Evolutionary conservation across 2,329 filamentous ascomycete genomes (phyloP), one percentile per base, ranked within the genome.

Genomic region (Herpotrichia juniperi): DNA sequence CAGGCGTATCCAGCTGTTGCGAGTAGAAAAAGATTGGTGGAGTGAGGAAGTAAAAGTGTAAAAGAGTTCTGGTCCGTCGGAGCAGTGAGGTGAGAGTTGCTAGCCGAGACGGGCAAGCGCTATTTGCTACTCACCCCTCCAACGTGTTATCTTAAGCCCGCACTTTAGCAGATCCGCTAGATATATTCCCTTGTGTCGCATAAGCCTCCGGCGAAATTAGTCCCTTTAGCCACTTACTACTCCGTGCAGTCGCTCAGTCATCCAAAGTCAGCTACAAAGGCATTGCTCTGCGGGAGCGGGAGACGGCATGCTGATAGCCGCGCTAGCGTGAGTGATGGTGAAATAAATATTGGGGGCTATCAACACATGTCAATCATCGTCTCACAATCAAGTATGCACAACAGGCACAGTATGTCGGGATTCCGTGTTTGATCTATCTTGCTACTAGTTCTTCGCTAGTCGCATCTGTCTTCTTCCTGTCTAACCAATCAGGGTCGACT

Each of bases 1-100:
- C 52, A 46, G 57, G 48, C 50, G 21, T 17, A 49, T 30, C 49
- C 53, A 52, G 56, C 46, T 32, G 44, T 30, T 8, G 35, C 34
- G 24, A 26, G 44, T 8, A 22, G 6, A 11, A 17, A 25, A 17
- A 30, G 46, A 42, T 25, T 42, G 46, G 14, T 25, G 2, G 46
- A 14, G 24, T 28, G n/a, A 25, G 17, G 16, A 5, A 11, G 31
- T 34, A 34, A 34, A 16, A 24, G 16, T 16, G 37, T 24, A 25
- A 22, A 25, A 40, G 21, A 40, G 37, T 24, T 16, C 8, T 24
- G 37, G 37, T 40, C 37, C 11, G 37, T 3, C 19, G 37, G 37
- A 40, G 37, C 25, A 40, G 37, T 40, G 4, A n/a, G 25, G 37
- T 40, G 21, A 37, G 34, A 25, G 19, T 9, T n/a, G 12, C 37